Percentiles rank a stretch among this genome's conserved stretches.
These are phyloP conservation scores for Sequoiadendron giganteum DNA, from an alignment of 75 land plant species.

Conservation along the genomic window DNA sequence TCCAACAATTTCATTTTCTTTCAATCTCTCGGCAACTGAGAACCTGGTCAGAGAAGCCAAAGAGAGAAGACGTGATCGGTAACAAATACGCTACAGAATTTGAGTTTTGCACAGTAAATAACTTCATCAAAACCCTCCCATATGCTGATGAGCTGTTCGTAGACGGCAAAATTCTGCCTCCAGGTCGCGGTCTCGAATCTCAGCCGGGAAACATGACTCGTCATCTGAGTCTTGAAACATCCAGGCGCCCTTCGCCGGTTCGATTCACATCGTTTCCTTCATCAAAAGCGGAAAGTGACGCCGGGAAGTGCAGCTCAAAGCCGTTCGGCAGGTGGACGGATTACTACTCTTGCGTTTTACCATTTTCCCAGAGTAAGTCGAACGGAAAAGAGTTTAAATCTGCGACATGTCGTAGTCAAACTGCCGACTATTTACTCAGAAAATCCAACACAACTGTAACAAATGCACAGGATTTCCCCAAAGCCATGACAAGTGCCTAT, in stretches of 20 bases:
- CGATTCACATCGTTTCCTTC: background rate
- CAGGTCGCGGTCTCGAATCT: background rate
- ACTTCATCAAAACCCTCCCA: background rate
- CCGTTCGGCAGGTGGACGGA: background rate
- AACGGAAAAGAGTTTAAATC: background rate
- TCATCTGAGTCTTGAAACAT: background rate
- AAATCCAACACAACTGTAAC: background rate
- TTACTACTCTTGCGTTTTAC: background rate
- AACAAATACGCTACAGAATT: background rate
- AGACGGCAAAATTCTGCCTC: slow-evolving; percentile 9
- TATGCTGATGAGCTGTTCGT: slow-evolving; percentile 9
- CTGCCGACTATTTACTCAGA: too few relatives aligned
- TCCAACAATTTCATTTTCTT: slow-evolving; percentile 9
- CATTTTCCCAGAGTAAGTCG: background rate
- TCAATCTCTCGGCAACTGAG: background rate
- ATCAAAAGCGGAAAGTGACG: background rate
- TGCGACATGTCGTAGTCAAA: background rate
- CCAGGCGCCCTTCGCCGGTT: background rate
- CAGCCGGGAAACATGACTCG: background rate
- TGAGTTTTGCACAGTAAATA: background rate
- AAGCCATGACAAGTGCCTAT: background rate
- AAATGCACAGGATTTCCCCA: background rate
- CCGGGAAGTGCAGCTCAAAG: background rate
- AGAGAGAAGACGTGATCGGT: background rate
- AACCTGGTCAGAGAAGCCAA: background rate